Percentiles rank a stretch among this genome's conserved stretches.
Evolutionary conservation across 116 monocot genomes (phyloP).

Genomic region (Thalassia testudinum): DNA sequence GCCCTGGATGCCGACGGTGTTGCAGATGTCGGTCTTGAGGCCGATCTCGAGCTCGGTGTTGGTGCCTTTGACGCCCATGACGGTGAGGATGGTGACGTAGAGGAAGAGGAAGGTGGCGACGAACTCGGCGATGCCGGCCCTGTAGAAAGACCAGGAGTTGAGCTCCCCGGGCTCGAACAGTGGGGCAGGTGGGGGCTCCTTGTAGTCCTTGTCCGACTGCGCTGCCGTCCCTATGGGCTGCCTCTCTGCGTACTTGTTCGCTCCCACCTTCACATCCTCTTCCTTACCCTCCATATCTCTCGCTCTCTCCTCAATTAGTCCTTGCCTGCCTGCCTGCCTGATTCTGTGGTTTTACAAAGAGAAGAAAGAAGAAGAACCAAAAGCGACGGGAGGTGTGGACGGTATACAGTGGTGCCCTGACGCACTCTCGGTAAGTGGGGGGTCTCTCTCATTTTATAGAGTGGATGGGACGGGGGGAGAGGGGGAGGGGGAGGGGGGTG

Average conservation of each 20-base stretch:
- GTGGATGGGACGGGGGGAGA: no score
- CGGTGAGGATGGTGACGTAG: slow-evolving; percentile 23
- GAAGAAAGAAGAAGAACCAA: no score
- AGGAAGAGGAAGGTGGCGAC: slow-evolving; percentile 29
- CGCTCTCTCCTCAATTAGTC: no score
- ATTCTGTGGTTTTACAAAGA: no score
- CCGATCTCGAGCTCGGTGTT: no score
- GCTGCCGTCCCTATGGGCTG: slow-evolving; percentile 14
- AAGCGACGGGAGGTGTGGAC: no score
- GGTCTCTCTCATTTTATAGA: no score
- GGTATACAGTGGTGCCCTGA: no score
- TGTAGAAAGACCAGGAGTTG: slow-evolving; percentile 14
- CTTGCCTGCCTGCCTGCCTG: no score
- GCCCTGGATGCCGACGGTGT: slow-evolving; percentile 23
- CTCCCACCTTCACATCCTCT: slow-evolving; percentile 11
- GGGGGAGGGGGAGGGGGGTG: no score
- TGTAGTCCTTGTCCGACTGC: slow-evolving; percentile 16
- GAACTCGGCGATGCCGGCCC: slow-evolving; percentile 22
- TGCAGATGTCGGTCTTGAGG: slow-evolving; percentile 12
- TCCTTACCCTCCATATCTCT: slow-evolving; percentile 3
- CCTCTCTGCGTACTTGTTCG: slow-evolving; percentile 15
- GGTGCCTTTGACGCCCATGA: slow-evolving; percentile 15
- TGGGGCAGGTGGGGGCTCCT: slow-evolving; percentile 12
- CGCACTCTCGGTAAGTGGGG: no score
- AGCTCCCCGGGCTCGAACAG: slow-evolving; percentile 11